phyloP scores from a whole-genome alignment of 371 early-diverging fungal species.

The Apophysomyces trapeziformis region DNA sequence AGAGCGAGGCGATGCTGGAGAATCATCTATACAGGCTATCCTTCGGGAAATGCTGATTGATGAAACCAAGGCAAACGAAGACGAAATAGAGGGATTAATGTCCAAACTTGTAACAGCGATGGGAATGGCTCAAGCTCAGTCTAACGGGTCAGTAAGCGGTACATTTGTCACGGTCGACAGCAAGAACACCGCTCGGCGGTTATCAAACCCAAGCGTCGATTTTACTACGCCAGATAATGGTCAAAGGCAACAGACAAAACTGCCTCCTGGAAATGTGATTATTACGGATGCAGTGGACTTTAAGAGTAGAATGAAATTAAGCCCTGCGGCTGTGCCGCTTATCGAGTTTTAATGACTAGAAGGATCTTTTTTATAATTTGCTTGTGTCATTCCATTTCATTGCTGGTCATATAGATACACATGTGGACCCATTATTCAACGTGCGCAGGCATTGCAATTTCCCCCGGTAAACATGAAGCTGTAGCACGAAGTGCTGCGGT shows the following conservation, averaged over 20 bases:
- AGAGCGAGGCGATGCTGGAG: conserved; percentile 49
- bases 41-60: conserved; percentile 50
- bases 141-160: conserved; percentile 28
- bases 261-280: conserved; percentile 46
- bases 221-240: conserved; percentile 15
- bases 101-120: conserved; percentile 45
- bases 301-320: conserved; percentile 60
- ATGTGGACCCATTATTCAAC: neutral
- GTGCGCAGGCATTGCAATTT: too few species aligned
- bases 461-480: too few species aligned
- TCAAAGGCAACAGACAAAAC: conserved; percentile 22
- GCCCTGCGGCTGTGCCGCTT: conserved; percentile 53
- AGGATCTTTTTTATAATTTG: neutral
- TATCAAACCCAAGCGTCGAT: conserved; percentile 27
- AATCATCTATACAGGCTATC: conserved; percentile 40
- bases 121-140: conserved; percentile 34
- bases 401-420: neutral
- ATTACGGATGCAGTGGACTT: conserved; percentile 55
- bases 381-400: neutral
- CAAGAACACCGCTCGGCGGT: conserved; percentile 49
- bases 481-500: too few species aligned
- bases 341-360: conserved; percentile 22
- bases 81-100: conserved; percentile 45
- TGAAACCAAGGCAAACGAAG: conserved; percentile 52
- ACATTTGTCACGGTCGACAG: conserved; percentile 50